Base-by-base conservation (phyloP, 139 green algal genomes). In the Astrephomene gubernaculifera region DNA sequence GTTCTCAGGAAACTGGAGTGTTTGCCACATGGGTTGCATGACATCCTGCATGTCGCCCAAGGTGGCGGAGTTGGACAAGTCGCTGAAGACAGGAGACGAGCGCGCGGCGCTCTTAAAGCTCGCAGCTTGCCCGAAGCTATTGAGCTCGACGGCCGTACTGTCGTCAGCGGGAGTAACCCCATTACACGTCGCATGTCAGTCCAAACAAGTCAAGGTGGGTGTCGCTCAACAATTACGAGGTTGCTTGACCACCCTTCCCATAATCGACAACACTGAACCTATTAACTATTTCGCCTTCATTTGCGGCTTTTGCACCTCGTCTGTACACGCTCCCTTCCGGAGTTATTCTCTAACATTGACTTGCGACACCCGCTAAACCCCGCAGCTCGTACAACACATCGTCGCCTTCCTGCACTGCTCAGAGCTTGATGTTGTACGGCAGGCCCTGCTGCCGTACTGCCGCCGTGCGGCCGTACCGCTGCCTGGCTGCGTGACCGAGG, bases 381-480 rank as follows among this genome's bases (percentile, higher is more conserved):
- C 9, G 31, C 43, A 61, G 70, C 27, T 41, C 0, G 60, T 83
- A 17, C 60, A 63, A 41, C 53, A 36, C 0, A 33, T 61, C 7
- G 10, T 83, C 1, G 21, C 44, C 17, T 83, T 72, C 29, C 60
- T 83, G 14, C 8, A 17, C 35, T 24, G 3, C 19, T 72, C 60
- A 2, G 27, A 29, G 2, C 12, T 52, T 8, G 60, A 63, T 0
- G 31, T 60, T 5, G 39, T 83, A 1, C 27, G 60, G 14, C 27
- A 57, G 60, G 76, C 76, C 22, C 39, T 83, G 76, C 29, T 41
- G 76, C 61, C 76, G 17, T 72, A 73, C 76, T 83, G 76, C 61
- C 44, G 76, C 19, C 76, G 76, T 14, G 21, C 60, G 12, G 57
- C 39, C 10, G 7, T 35, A 14, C 57, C 39, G 29, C 76, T 61